A percentile compares a stretch with the other conserved stretches of the same genome.
phyloP scores from a whole-genome alignment of 495 filamentous ascomycete genomes.

The Darksidea phi region DNA sequence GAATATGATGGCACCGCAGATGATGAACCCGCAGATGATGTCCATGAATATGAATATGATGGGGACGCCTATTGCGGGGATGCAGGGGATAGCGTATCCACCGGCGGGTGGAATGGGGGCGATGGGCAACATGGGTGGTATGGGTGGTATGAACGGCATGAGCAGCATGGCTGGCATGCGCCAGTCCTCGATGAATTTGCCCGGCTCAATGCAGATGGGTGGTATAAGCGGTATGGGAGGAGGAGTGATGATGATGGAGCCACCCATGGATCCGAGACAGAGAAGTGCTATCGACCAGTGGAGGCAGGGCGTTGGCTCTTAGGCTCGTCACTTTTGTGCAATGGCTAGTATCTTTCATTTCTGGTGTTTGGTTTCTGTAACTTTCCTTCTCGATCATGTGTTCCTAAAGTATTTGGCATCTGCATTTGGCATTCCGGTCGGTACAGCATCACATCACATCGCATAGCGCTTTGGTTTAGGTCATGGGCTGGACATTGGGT shows the following conservation, averaged over 20 bases:
- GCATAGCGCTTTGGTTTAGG: no score
- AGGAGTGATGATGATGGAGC: slow-evolving; percentile 38
- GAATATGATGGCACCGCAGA: slow-evolving; percentile 33
- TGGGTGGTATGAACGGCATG: slow-evolving; percentile 25
- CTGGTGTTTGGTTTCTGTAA: no score
- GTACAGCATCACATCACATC: no score
- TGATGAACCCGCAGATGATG: slow-evolving; percentile 37
- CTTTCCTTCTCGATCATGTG: no score
- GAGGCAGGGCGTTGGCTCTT: slow-evolving; percentile 74
- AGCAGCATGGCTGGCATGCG: slow-evolving; percentile 39
- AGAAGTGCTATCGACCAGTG: slow-evolving; percentile 85
- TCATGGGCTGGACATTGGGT: no score
- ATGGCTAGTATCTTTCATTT: no score
- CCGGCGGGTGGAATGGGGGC: not conserved
- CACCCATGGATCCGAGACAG: slow-evolving; percentile 55
- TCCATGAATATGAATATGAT: slow-evolving; percentile 35
- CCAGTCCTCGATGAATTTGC: slow-evolving; percentile 28
- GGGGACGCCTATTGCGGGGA: slow-evolving; percentile 27
- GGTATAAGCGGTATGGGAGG: not conserved
- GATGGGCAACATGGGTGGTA: slow-evolving; percentile 14
- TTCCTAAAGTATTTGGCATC: no score
- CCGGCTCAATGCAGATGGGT: slow-evolving; percentile 38
- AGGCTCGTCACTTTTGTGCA: not conserved
- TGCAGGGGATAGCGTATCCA: slow-evolving; percentile 24
- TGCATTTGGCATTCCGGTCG: no score